Evolutionary conservation across 768 basidiomycete species (phyloP).

Genomic region (Naematelia aurantialba): DNA sequence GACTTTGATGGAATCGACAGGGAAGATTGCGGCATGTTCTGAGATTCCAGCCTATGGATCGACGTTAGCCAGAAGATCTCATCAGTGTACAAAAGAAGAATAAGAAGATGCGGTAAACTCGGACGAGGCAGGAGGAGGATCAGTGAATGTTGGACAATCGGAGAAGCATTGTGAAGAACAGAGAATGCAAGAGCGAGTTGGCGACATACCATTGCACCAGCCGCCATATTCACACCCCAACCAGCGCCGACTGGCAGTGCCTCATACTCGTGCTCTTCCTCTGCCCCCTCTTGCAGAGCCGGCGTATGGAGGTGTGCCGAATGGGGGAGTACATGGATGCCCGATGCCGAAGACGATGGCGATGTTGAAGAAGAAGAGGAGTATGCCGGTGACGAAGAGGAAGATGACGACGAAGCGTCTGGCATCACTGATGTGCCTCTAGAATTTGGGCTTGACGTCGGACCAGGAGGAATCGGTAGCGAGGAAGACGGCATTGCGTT

Average conservation of each 20-base stretch:
- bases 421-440: too few species aligned
- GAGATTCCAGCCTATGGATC: constrained; percentile 83
- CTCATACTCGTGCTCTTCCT: constrained; percentile 65
- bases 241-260: constrained; percentile 71
- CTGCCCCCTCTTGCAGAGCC: constrained; percentile 21
- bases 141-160: too few species aligned
- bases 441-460: too few species aligned
- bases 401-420: not conserved
- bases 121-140: not conserved
- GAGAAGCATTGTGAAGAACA: too few species aligned
- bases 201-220: constrained; percentile 80
- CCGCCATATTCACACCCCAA: constrained; percentile 89
- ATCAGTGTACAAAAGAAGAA: not conserved
- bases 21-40: constrained; percentile 98
- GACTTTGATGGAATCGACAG: constrained; percentile 96
- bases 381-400: constrained; percentile 7
- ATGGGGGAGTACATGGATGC: constrained; percentile 31
- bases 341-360: constrained; percentile 12
- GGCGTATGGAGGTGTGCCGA: constrained; percentile 18
- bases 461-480: too few species aligned
- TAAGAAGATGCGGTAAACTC: not conserved
- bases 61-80: constrained; percentile 12
- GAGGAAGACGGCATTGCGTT: too few species aligned
- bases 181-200: not conserved
- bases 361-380: constrained; percentile 18